These are phyloP conservation scores for Globisporangium paroecandrum DNA, from an alignment of 352 stramenopile species.

Conservation along the genomic window DNA sequence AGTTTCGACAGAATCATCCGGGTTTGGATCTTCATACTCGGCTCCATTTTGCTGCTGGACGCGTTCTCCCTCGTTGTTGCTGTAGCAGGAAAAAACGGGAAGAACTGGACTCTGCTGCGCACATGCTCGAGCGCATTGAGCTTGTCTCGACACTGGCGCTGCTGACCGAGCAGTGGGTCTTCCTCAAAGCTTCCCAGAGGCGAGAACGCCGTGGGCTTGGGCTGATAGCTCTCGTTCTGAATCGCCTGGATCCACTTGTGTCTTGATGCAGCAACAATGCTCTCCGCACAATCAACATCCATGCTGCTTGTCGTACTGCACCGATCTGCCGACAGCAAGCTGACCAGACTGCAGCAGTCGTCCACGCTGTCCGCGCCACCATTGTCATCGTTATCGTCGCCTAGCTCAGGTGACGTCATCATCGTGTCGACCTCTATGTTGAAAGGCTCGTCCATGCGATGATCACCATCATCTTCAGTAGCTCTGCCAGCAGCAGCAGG, in stretches of 20 bases:
- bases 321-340: conserved; percentile 1
- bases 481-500: background rate
- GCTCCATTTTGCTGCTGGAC: background rate
- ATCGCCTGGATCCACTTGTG: conserved; percentile 39
- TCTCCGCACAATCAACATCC: background rate
- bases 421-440: conserved; percentile 3
- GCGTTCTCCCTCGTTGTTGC: background rate
- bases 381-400: background rate
- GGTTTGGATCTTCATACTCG: conserved; percentile 52
- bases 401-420: conserved; percentile 5
- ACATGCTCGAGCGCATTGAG: conserved; percentile 51
- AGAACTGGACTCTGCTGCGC: conserved; percentile 46
- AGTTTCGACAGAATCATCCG: conserved; percentile 50
- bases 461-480: background rate
- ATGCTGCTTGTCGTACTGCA: conserved; percentile 1
- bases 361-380: conserved; percentile 1
- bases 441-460: conserved; percentile 1
- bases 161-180: conserved; percentile 58
- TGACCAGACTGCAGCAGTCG: background rate
- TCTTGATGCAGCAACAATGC: background rate
- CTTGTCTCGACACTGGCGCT: conserved; percentile 54
- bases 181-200: conserved; percentile 43
- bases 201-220: conserved; percentile 68
- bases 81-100: conserved; percentile 7
- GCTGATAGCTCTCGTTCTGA: conserved; percentile 53